These are phyloP conservation scores for Gossypium davidsonii DNA, from an alignment of 441 rosid species.

Conservation along the genomic window DNA sequence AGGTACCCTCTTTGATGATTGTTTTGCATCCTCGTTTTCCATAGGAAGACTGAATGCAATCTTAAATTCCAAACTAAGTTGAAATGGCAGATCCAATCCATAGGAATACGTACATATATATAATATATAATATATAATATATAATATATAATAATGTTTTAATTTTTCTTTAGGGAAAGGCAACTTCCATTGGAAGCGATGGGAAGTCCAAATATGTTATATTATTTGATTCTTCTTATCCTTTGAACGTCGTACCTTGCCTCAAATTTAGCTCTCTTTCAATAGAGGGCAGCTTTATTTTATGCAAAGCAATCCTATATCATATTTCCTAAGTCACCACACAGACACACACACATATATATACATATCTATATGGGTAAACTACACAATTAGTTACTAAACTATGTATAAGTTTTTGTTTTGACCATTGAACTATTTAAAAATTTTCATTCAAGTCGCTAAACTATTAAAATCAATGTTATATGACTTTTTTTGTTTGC, in stretches of 20 bases:
- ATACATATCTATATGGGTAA: too few species aligned
- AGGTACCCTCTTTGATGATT: constrained; percentile 32
- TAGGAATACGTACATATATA: background rate
- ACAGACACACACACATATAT: background rate
- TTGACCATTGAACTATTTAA: too few species aligned
- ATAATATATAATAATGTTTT: background rate
- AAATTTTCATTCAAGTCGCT: too few species aligned
- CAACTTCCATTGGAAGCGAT: constrained; percentile 39
- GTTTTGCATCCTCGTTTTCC: constrained; percentile 34
- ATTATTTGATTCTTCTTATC: background rate
- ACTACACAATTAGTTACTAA: too few species aligned
- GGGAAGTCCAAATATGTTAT: constrained; percentile 11
- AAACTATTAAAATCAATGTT: background rate
- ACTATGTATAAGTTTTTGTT: background rate
- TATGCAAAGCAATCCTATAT: background rate
- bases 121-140: too few species aligned
- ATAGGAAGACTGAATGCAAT: background rate
- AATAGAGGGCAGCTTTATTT: background rate
- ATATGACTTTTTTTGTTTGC: too few species aligned
- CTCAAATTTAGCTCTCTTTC: background rate
- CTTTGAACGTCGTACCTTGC: background rate
- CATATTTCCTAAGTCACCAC: background rate
- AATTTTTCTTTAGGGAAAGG: constrained; percentile 33
- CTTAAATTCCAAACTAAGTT: background rate
- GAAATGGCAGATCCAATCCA: background rate